These are phyloP conservation scores for Wickerhamomyces sp. DNA, from an alignment of 1,139 yeast species.

Conservation along the genomic window DNA sequence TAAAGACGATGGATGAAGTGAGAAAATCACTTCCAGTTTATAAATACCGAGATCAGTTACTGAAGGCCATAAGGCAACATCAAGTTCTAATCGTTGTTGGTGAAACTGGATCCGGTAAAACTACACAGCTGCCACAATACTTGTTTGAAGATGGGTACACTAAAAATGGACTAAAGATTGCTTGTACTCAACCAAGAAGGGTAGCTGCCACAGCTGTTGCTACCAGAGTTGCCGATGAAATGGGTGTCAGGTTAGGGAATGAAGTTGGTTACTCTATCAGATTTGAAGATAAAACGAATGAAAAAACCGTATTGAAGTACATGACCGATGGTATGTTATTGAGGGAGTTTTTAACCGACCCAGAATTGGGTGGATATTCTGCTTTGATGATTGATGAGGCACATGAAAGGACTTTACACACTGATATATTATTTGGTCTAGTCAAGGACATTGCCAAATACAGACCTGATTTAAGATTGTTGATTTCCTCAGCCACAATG, in stretches of 20 bases:
- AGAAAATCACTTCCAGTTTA: slow-evolving; percentile 76
- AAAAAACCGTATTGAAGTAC: slow-evolving; percentile 68
- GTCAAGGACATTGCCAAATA: slow-evolving; percentile 63
- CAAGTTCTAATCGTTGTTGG: slow-evolving; percentile 89
- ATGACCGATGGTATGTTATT: slow-evolving; percentile 94
- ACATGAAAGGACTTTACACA: slow-evolving; percentile 89
- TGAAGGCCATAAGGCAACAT: slow-evolving; percentile 56
- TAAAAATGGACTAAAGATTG: slow-evolving; percentile 48
- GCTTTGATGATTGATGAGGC: slow-evolving; percentile 96
- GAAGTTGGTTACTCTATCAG: slow-evolving; percentile 86
- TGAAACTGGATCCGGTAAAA: slow-evolving; percentile 97
- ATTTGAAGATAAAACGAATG: slow-evolving; percentile 71
- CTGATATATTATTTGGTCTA: slow-evolving; percentile 83
- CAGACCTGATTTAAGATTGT: slow-evolving; percentile 64
- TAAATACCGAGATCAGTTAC: slow-evolving; percentile 52
- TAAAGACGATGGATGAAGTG: slow-evolving; percentile 35
- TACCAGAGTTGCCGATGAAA: slow-evolving; percentile 83
- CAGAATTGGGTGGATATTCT: slow-evolving; percentile 61
- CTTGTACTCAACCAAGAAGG: slow-evolving; percentile 93
- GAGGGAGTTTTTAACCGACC: slow-evolving; percentile 78
- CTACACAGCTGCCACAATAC: slow-evolving; percentile 92
- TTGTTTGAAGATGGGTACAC: slow-evolving; percentile 79
- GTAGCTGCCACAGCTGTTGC: slow-evolving; percentile 97
- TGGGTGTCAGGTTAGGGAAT: slow-evolving; percentile 64
- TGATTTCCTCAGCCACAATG: slow-evolving; percentile 92